Conservation (phyloP, 257 asterid species). For the Primulina eburnea region DNA sequence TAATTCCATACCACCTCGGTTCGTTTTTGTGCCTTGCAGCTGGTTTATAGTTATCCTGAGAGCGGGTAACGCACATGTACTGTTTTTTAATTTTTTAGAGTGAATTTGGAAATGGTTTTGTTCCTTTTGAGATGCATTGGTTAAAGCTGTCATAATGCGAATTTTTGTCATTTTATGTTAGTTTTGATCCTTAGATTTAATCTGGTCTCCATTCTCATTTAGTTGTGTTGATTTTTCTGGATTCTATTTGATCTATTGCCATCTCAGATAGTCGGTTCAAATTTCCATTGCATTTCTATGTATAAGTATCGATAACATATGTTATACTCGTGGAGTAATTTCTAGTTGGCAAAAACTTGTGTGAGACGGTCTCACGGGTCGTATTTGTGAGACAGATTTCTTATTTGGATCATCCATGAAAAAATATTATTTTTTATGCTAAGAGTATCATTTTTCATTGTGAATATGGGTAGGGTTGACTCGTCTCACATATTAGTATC, state of each 20-base stretch:
- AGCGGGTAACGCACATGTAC: background rate
- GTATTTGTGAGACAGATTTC: too few relatives aligned
- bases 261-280: background rate
- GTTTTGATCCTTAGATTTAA: background rate
- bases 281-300: too few relatives aligned
- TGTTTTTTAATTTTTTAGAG: constrained; percentile 3
- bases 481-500: too few relatives aligned
- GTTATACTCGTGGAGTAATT: too few relatives aligned
- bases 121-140: constrained; percentile 5
- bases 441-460: too few relatives aligned
- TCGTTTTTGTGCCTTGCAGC: background rate
- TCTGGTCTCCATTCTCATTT: background rate
- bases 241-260: background rate
- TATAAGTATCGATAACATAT: too few relatives aligned
- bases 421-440: too few relatives aligned
- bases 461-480: too few relatives aligned
- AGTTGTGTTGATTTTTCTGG: background rate
- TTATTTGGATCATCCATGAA: too few relatives aligned
- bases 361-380: too few relatives aligned
- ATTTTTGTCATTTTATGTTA: background rate
- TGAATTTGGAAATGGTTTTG: constrained; percentile 23
- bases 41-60: constrained; percentile 5
- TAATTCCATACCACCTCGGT: background rate
- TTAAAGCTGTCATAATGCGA: background rate
- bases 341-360: too few relatives aligned